Evolutionary conservation across 129 eudicot genomes (phyloP), one percentile per base, ranked within the genome.

Genomic region (Artemisia annua): DNA sequence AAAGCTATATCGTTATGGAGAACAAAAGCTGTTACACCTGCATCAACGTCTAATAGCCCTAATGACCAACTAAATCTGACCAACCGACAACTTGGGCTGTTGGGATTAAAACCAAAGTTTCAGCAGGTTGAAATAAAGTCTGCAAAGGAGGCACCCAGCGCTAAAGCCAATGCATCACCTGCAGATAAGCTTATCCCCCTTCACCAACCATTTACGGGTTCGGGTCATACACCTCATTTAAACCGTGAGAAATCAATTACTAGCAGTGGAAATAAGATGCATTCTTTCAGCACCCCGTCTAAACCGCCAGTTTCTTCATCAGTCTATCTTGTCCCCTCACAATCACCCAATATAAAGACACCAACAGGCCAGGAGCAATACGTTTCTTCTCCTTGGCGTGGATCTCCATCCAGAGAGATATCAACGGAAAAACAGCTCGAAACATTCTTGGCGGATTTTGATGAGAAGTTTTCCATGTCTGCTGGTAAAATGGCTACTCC

Each of bases 401-500:
- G 82, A 46, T 75, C 97, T 30, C 70, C 81, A 62, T 78, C 87
- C 53, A 86, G 82, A 82, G 98, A 90, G 49, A 86, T 94, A 61
- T 68, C 92, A 70, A 86, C 93, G 14, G 97, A 86, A 79, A 80
- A 85, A 59, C 88, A 88, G 77, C 87, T 94, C 6, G 96, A 94
- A 72, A 77, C 73, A 63, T 90, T 94, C 69, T 69, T 94, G 70
- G 96, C 97, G 11, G 99, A 94, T 70, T 82, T 90, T 19, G 97
- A 87, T 61, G 90, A 94, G 63, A 90, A 86, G 68, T 86, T 94
- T 43, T 76, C 94, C 20, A 89, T 85, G 56, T 86, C 99, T 67
- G 89, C 92, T 24, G 85, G 87, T 75, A 94, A 88, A 85, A 50
- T 86, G 84, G 81, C 89, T 53, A 94, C 97, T 28, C 99, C 99